Conservation (phyloP, 129 eudicot genomes). For the Helianthus annuus region DNA sequence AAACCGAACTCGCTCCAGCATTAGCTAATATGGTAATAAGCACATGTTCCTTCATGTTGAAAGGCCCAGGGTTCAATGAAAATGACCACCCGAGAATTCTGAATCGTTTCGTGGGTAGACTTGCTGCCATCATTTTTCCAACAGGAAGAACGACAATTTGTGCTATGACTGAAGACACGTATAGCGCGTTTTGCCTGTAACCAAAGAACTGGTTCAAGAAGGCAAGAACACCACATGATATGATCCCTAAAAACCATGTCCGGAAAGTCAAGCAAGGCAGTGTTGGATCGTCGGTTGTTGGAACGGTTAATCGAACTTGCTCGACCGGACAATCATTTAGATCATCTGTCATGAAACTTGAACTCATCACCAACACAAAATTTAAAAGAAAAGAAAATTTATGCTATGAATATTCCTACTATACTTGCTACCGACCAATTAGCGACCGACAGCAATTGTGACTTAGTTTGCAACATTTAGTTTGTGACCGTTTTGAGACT, state of each 20-base stretch:
- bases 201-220: slow-evolving; percentile 84
- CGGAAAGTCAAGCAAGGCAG: slow-evolving; percentile 71
- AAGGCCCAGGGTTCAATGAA: slow-evolving; percentile 82
- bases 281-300: slow-evolving; percentile 74
- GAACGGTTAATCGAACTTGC: slow-evolving; percentile 82
- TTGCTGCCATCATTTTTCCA: slow-evolving; percentile 75
- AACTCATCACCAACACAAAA: not conserved
- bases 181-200: slow-evolving; percentile 60
- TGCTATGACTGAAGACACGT: slow-evolving; percentile 62
- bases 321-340: slow-evolving; percentile 73
- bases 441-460: too few species aligned
- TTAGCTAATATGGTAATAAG: slow-evolving; percentile 85
- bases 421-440: too few species aligned
- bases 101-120: slow-evolving; percentile 43
- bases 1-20: slow-evolving; percentile 54
- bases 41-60: slow-evolving; percentile 80
- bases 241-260: slow-evolving; percentile 80
- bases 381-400: not conserved
- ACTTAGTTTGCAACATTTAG: too few species aligned
- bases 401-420: not conserved
- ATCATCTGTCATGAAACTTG: slow-evolving; percentile 23
- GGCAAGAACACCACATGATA: slow-evolving; percentile 61
- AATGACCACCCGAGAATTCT: slow-evolving; percentile 57
- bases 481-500: too few species aligned
- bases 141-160: slow-evolving; percentile 73